phyloP scores from a whole-genome alignment of 352 stramenopile genomes.

The Aphanomyces astaci region DNA sequence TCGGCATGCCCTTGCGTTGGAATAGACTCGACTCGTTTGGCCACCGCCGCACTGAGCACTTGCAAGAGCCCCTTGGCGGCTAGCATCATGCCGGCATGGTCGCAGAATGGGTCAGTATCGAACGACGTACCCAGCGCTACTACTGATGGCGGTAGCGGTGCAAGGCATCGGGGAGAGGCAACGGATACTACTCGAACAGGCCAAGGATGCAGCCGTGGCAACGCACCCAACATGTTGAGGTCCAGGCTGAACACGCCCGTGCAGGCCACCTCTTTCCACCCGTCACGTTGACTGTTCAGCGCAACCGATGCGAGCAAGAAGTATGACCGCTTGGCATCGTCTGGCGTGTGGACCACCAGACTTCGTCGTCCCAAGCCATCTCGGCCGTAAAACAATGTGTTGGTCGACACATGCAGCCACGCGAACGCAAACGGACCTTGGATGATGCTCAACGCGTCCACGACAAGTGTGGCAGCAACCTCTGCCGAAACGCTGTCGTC shows the following conservation, averaged over 20 bases:
- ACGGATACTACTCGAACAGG: not conserved
- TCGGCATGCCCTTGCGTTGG: no score
- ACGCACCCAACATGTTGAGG: conserved; percentile 29
- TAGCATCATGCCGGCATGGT: conserved; percentile 26
- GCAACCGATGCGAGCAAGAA: conserved; percentile 44
- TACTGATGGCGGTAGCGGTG: not conserved
- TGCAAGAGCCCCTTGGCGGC: conserved; percentile 45
- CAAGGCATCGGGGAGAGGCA: not conserved
- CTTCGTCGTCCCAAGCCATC: conserved; percentile 87
- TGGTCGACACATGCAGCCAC: conserved; percentile 44
- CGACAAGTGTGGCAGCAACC: conserved; percentile 24
- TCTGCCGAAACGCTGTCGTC: conserved; percentile 28
- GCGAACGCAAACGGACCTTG: conserved; percentile 82
- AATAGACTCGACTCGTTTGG: conserved; percentile 66
- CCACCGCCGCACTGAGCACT: conserved; percentile 72
- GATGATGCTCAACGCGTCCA: conserved; percentile 38
- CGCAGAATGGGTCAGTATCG: not conserved
- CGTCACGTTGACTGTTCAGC: conserved; percentile 17
- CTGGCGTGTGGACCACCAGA: conserved; percentile 57
- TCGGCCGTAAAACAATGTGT: conserved; percentile 85
- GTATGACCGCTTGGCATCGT: conserved; percentile 27
- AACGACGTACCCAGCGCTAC: conserved; percentile 25
- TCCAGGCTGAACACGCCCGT: conserved; percentile 70
- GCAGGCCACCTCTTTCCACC: conserved; percentile 56
- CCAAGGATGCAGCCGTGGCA: conserved; percentile 24